Evolutionary conservation across 2,329 filamentous ascomycete genomes (phyloP), one percentile per base, ranked within the genome.

Genomic region (Colletotrichum cuscutae): DNA sequence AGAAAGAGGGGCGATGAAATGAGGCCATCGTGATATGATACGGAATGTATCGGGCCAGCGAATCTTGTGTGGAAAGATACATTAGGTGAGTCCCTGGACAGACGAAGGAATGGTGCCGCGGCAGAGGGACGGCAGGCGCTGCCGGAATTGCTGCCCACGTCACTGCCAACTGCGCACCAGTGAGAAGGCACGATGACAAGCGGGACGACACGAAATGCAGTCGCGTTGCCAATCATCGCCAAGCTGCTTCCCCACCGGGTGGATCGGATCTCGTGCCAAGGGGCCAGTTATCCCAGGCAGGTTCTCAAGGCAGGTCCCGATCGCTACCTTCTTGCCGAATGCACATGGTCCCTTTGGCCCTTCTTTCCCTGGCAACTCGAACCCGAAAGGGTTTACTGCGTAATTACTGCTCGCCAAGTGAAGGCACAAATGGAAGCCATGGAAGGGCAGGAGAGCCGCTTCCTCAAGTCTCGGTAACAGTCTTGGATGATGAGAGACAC

Each of bases 191-290:
- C 37, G 4, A 57, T 12, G 30, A 42, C 24, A 22, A 12, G n/a
- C 19, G 13, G 28, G 11, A 57, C 7, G 30, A 42, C 24, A 22
- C 42, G 53, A 56, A 12, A 56, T 42, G 49, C 49, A 42, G 57
- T 42, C n/a, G 63, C 49, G 22, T 64, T 66, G 59, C 65, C 69
- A 63, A 68, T 60, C 57, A 57, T 19, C n/a, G 65, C 69, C 69
- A 72, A 72, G 69, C 52, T 15, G 32, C 60, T 66, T 69, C 65
- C 70, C 70, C 65, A 37, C 53, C 65, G 46, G 66, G 70, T 61
- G 65, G 70, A 69, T 72, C 59, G 70, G 70, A 65, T 57, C 70
- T 70, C 58, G 28, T 46, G 69, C 65, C 65, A 72, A 68, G 65
- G 15, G 32, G 19, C 68, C 28, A 35, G 46, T 63, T 5, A 52